These are phyloP conservation scores for Erysimum cheiri DNA, from an alignment of 441 rosid genomes.

Conservation along the genomic window DNA sequence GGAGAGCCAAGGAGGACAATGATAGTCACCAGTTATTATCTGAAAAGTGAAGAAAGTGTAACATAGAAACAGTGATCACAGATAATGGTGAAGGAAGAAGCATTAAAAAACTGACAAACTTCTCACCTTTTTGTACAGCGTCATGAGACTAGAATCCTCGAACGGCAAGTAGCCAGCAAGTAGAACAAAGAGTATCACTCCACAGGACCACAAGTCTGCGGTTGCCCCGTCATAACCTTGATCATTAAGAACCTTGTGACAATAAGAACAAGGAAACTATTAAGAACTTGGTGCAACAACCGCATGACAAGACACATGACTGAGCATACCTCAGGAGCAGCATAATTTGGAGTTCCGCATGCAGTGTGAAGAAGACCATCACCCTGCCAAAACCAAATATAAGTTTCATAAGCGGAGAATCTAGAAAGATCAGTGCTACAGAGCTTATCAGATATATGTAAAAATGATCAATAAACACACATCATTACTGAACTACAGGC, in stretches of 20 bases:
- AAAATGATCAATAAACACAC: neutral
- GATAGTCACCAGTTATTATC: conserved; percentile 84
- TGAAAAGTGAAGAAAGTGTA: conserved; percentile 44
- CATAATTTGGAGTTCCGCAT: conserved; percentile 99
- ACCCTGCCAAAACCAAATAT: conserved; percentile 63
- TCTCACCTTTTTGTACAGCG: conserved; percentile 87
- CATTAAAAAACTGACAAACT: conserved; percentile 29
- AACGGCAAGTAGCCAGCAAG: conserved; percentile 99
- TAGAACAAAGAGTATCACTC: conserved; percentile 96
- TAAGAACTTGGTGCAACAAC: conserved; percentile 24
- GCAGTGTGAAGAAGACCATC: conserved; percentile 98
- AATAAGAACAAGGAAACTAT: conserved; percentile 28
- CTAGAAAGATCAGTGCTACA: neutral
- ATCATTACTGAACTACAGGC: conserved; percentile 14
- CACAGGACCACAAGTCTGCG: conserved; percentile 99
- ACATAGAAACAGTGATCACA: conserved; percentile 37
- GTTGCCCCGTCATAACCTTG: conserved; percentile 97
- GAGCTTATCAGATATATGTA: conserved; percentile 12
- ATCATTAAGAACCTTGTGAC: conserved; percentile 90
- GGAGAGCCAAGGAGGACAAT: conserved; percentile 94
- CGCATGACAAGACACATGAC: conserved; percentile 31
- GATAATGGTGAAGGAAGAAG: conserved; percentile 33
- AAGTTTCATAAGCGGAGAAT: conserved; percentile 39
- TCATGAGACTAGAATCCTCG: conserved; percentile 92
- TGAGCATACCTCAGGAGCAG: conserved; percentile 88